Base-by-base conservation (phyloP, 139 green algal genomes). In the Volvox africanus region DNA sequence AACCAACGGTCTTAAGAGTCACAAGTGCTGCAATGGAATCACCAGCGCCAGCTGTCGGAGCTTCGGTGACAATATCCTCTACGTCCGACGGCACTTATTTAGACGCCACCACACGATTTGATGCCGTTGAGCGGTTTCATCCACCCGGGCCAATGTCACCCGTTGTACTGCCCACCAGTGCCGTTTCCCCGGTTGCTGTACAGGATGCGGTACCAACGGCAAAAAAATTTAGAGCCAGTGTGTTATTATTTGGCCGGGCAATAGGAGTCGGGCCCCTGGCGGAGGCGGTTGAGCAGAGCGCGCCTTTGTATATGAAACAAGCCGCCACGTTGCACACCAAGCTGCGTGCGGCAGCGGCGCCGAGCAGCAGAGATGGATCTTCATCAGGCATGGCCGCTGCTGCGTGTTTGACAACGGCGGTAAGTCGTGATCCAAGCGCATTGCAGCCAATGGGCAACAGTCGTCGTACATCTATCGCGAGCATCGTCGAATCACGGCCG, bases 111-210 rank as follows among this genome's bases (percentile, higher is more conserved):
- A 65, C 78, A 17, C 78, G 37, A 18, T 84, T 84, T 2, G 78
- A 84, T 18, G 36, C 78, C 6, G 78, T 84, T 19, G 78, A 84
- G 78, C 78, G 24, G 1, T 84, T 84, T 33, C 78, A 84, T 19
- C 22, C 18, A 1, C 36, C 78, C 0, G 19, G 26, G 44, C 44
- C 44, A 9, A 9, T 55, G 67, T 26, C 22, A 75, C 67, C 67
- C 67, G 67, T 26, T 28, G 67, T 75, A 28, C 67, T 75, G 67
- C 24, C 67, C 67, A 26, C 67, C 22, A n/a, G n/a, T n/a, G 24
- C 22, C 67, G 67, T 6, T 6, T 28, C 67, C 6, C 9, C 44
- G 44, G 44, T 55, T 55, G 44, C 44, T 55, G 44, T 9, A 55
- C 9, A 5, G 5, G 44, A 55, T 55, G 44, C 44, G 5, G 44